Percentiles rank a stretch among this genome's conserved stretches.
Evolutionary conservation across 225 moss, liverwort and hornwort genomes (phyloP).

Genomic region (Asterella californica): DNA sequence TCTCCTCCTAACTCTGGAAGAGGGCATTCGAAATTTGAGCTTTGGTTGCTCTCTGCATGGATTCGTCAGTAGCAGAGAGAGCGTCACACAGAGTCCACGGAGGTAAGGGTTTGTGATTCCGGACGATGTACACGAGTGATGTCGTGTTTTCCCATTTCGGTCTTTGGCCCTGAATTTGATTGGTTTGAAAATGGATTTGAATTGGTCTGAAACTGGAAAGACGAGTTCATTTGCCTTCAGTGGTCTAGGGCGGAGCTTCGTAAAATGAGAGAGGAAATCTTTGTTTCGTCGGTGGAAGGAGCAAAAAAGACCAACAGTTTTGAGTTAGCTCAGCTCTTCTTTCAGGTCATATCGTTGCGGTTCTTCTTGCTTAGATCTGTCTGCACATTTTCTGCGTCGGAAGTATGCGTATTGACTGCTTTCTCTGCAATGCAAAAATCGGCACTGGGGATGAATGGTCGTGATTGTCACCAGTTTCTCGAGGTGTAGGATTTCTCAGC

Average conservation of each 20-base stretch:
- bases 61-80: neutral
- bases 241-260: no score
- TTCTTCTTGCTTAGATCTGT: neutral
- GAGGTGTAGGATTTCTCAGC: conserved; percentile 8
- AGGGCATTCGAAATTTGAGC: neutral
- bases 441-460: neutral
- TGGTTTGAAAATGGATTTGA: neutral
- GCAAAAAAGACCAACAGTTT: no score
- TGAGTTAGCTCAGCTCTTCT: neutral
- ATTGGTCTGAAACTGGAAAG: neutral
- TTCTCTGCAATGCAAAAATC: neutral
- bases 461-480: neutral
- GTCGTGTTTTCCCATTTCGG: neutral
- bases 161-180: no score
- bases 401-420: neutral
- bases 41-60: neutral
- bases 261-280: no score
- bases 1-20: neutral
- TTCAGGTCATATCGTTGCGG: neutral
- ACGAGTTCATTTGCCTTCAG: no score
- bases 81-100: no score
- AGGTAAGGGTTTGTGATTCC: neutral
- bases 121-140: neutral
- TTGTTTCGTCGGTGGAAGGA: no score
- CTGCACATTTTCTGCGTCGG: neutral